Percentiles rank a stretch among this genome's conserved stretches.
Conservation (phyloP, 108 stramenopile species). For the Cyclotella cryptica region DNA sequence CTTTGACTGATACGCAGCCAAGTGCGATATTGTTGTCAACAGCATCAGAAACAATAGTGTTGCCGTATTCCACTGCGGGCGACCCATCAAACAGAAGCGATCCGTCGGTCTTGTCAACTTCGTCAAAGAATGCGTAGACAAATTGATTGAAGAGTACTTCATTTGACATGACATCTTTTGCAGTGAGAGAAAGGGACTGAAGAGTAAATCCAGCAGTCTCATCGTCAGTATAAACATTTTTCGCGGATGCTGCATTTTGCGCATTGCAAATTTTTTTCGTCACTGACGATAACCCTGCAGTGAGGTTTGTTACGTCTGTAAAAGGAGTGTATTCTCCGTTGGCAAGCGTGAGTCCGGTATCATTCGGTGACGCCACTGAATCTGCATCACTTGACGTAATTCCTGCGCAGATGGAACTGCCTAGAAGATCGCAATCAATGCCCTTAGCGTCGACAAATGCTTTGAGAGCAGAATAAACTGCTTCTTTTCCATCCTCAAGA, state of each 20-base stretch:
- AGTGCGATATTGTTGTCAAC: constrained; percentile 48
- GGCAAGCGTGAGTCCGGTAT: constrained; percentile 27
- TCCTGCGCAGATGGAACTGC: constrained; percentile 36
- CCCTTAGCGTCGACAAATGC: constrained; percentile 20
- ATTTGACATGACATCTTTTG: constrained; percentile 62
- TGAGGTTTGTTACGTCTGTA: constrained; percentile 20
- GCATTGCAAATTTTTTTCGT: constrained; percentile 33
- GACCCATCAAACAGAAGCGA: constrained; percentile 44
- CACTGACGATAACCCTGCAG: constrained; percentile 8
- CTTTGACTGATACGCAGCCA: constrained; percentile 31
- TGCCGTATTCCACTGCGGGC: constrained; percentile 68
- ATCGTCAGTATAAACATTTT: constrained; percentile 9
- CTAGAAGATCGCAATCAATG: constrained; percentile 44
- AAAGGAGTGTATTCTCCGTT: constrained; percentile 40
- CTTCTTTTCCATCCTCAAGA: constrained; percentile 14
- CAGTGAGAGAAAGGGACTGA: constrained; percentile 39
- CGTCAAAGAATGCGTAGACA: constrained; percentile 66
- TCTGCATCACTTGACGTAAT: constrained; percentile 15
- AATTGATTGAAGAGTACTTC: constrained; percentile 77
- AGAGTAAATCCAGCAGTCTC: constrained; percentile 35
- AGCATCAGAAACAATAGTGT: constrained; percentile 68
- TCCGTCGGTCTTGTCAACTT: constrained; percentile 54
- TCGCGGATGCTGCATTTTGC: constrained; percentile 13
- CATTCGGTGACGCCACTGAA: constrained; percentile 17
- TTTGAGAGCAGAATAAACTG: constrained; percentile 32